These are phyloP conservation scores for Penicillium sp. DNA, from an alignment of 2,329 filamentous ascomycete species.

Conservation along the genomic window DNA sequence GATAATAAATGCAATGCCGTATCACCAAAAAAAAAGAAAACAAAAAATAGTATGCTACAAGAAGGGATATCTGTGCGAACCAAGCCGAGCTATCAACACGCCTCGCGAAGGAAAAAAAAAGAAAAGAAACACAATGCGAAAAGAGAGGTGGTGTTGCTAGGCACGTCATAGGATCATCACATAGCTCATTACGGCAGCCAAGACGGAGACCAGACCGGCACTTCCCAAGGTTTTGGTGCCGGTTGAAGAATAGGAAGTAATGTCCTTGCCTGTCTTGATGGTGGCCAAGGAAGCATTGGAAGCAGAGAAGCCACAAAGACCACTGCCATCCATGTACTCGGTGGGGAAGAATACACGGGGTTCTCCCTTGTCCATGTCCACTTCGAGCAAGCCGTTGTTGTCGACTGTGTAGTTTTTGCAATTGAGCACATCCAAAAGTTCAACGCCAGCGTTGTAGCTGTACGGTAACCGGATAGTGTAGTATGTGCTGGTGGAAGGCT, in stretches of 20 bases:
- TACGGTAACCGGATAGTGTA: conserved; percentile 35
- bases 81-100: not conserved
- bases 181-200: not conserved
- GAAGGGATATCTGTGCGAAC: conserved; percentile 10
- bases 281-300: conserved; percentile 8
- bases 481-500: conserved; percentile 33
- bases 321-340: conserved; percentile 32
- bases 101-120: not conserved
- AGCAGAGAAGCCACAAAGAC: conserved; percentile 29
- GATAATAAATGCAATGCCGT: not conserved
- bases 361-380: conserved; percentile 34
- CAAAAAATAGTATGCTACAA: not conserved
- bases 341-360: conserved; percentile 34
- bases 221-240: not conserved
- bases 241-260: not conserved
- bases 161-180: not conserved
- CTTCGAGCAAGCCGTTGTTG: conserved; percentile 23
- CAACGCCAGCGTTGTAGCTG: conserved; percentile 26
- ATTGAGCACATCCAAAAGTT: conserved; percentile 31
- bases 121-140: not conserved
- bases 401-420: conserved; percentile 32
- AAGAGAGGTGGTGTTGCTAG: not conserved
- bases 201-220: not conserved
- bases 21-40: conserved; percentile 6
- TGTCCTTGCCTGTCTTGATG: conserved; percentile 1